Percentiles rank a stretch among this genome's conserved stretches.
These are phyloP conservation scores for Zelopaecilomyces penicillatus DNA, from an alignment of 2,329 filamentous ascomycete genomes.

Conservation along the genomic window DNA sequence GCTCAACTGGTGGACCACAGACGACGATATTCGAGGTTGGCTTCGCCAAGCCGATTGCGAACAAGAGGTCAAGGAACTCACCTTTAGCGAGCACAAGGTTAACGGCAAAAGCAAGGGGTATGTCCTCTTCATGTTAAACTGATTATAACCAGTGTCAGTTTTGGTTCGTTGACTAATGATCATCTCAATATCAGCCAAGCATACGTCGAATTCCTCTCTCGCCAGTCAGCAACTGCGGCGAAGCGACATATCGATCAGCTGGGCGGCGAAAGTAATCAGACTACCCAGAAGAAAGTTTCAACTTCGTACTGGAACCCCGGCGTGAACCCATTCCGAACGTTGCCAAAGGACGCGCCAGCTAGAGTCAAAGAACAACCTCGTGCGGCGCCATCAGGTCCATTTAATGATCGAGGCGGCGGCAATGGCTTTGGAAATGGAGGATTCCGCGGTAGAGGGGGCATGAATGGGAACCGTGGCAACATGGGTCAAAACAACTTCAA, in stretches of 20 bases:
- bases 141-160: background rate
- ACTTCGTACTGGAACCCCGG: conserved; percentile 69
- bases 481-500: conserved; percentile 37
- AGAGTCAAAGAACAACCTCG: conserved; percentile 54
- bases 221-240: conserved; percentile 75
- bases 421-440: conserved; percentile 43
- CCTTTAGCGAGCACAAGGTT: conserved; percentile 97
- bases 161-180: background rate
- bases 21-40: conserved; percentile 91
- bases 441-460: conserved; percentile 44
- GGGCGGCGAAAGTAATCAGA: conserved; percentile 40
- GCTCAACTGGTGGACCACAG: conserved; percentile 92
- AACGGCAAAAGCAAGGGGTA: conserved; percentile 99
- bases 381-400: conserved; percentile 39
- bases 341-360: conserved; percentile 75
- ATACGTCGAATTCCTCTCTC: conserved; percentile 76
- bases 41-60: conserved; percentile 71
- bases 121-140: conserved; percentile 18
- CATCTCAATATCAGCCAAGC: conserved; percentile 46
- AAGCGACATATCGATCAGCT: conserved; percentile 73
- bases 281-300: conserved; percentile 59
- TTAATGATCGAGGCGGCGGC: conserved; percentile 37
- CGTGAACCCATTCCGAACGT: conserved; percentile 80
- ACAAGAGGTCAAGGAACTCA: conserved; percentile 80
- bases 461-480: conserved; percentile 34